phyloP scores from a whole-genome alignment of 805 yeast species.

The Teunomyces aglyptinius region DNA sequence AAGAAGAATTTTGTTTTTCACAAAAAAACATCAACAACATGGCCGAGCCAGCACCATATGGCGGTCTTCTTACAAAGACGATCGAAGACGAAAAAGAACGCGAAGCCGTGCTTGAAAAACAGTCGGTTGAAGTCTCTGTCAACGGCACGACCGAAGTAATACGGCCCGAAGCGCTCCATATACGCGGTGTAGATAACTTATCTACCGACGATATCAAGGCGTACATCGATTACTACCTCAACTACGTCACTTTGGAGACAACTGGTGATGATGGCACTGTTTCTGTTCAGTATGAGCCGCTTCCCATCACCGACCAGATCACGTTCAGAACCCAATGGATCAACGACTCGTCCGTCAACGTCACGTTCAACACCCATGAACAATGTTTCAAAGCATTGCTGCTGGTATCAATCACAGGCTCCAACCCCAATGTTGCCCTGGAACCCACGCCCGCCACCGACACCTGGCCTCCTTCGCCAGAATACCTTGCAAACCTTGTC shows the following conservation, averaged over 20 bases:
- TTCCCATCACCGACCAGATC: constrained; percentile 27
- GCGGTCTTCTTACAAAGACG: constrained; percentile 41
- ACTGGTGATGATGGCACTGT: constrained; percentile 11
- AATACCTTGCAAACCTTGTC: constrained; percentile 9
- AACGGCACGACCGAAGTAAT: constrained; percentile 31
- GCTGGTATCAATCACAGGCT: neutral
- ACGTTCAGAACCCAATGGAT: constrained; percentile 61
- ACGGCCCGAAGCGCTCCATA: constrained; percentile 47
- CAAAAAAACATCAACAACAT: constrained; percentile 7
- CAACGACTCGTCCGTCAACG: constrained; percentile 56
- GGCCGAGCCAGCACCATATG: constrained; percentile 28
- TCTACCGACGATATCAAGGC: constrained; percentile 59
- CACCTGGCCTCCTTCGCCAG: neutral
- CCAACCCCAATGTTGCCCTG: neutral
- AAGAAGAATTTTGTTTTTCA: neutral
- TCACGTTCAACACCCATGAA: constrained; percentile 49
- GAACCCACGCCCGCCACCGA: neutral
- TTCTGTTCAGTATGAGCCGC: constrained; percentile 18
- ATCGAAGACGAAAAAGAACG: constrained; percentile 37
- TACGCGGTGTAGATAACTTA: constrained; percentile 64
- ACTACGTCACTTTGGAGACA: constrained; percentile 22
- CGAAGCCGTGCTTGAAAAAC: constrained; percentile 28
- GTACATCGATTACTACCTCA: constrained; percentile 49
- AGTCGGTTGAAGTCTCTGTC: constrained; percentile 31
- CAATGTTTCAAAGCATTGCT: constrained; percentile 32